Evolutionary conservation across 768 basidiomycete genomes (phyloP), one percentile per base, ranked within the genome.

Genomic region (Aureoboletus auriporus): DNA sequence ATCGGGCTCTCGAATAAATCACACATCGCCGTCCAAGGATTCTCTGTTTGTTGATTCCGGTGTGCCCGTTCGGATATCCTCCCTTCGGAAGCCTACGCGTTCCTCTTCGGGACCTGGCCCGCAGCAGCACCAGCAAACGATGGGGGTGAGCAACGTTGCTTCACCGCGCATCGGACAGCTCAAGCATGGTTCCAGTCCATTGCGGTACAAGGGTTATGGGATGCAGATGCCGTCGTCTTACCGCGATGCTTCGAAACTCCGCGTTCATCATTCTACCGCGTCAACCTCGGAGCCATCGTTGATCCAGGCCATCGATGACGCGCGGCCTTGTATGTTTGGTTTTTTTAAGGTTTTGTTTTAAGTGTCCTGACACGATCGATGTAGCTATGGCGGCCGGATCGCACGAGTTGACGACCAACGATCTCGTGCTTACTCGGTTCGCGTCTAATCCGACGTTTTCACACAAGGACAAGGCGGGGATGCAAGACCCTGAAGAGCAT

Each of bases 271-370:
- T 34, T 82, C 84, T 33, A 79, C 77, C 6, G 86, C 88, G 40
- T 89, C 85, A 41, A 85, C 77, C 51, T 91, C 89, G 42, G 89
- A 91, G 66, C 89, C 89, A n/a, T 89, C 88, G 5, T 73, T 91
- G 39, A 63, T 90, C 42, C 74, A 82, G 20, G 42, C 60, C 28
- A 70, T 70, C 33, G 79, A 81, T 48, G 83, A 80, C 33, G 59
- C 62, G 11, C 76, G 72, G 55, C 55, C 68, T 36, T 66, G 83
- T 82, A 64, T 73, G 77, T 66, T 38, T 48, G 43, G 31, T 43
- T 55, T 47, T 59, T 47, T 60, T 53, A 31, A 56, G 43, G 53
- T 54, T 43, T 46, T 42, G 46, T 29, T 23, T 23, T 2, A 23
- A 23, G 20, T 23, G 20, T 23, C 4, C 20, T 23, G 20, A 23